These are phyloP conservation scores for Penicillium oxalicum DNA, from an alignment of 2,329 filamentous ascomycete genomes.

Conservation along the genomic window DNA sequence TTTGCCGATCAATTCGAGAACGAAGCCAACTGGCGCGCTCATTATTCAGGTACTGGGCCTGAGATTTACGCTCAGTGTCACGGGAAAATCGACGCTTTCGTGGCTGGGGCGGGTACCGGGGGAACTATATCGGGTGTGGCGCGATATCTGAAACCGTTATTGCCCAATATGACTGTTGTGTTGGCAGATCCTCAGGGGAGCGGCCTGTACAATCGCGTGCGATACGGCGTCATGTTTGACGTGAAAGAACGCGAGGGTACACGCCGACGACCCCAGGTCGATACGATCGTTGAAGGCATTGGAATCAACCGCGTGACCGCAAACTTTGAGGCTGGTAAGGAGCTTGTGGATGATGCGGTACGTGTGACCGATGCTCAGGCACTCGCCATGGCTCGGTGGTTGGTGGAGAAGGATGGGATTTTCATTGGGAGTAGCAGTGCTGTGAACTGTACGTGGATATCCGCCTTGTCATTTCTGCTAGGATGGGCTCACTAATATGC, in stretches of 20 bases:
- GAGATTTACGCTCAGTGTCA: slow-evolving; percentile 78
- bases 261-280: slow-evolving; percentile 79
- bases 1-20: slow-evolving; percentile 98
- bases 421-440: slow-evolving; percentile 92
- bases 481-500: slow-evolving; percentile 14
- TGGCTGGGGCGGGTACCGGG: slow-evolving; percentile 88
- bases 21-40: slow-evolving; percentile 78
- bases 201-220: slow-evolving; percentile 85
- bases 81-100: slow-evolving; percentile 74
- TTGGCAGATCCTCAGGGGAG: slow-evolving; percentile 92
- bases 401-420: slow-evolving; percentile 91
- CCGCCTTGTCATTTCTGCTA: background rate
- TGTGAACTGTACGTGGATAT: slow-evolving; percentile 68
- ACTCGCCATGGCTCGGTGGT: slow-evolving; percentile 86
- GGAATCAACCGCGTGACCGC: slow-evolving; percentile 91
- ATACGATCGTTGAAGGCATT: slow-evolving; percentile 92
- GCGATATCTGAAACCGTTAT: slow-evolving; percentile 68
- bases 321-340: slow-evolving; percentile 83
- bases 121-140: slow-evolving; percentile 88
- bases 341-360: slow-evolving; percentile 84
- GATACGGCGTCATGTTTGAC: slow-evolving; percentile 94
- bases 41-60: slow-evolving; percentile 75
- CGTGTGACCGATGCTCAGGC: slow-evolving; percentile 85
- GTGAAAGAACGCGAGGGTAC: slow-evolving; percentile 85
- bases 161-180: slow-evolving; percentile 63